Evolutionary conservation across 768 basidiomycete species (phyloP), one percentile per base, ranked within the genome.

Genomic region (Amanita muscaria): DNA sequence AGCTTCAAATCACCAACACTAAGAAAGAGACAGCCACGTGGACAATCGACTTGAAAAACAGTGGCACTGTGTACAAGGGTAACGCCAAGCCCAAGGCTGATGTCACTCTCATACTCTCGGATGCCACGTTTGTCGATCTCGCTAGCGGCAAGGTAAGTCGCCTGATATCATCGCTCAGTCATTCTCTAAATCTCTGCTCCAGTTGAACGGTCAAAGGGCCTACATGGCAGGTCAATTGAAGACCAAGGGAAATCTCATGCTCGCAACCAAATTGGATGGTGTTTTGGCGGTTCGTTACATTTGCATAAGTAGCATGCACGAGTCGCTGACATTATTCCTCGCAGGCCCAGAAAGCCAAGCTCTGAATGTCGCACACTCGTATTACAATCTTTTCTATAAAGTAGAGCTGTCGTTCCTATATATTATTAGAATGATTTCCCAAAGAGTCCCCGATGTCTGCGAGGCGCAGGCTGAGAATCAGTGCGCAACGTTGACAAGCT

Each of bases 181-280:
- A 5, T 5, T 32, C 2, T 11, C 22, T 24, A 14, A 37, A 23
- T 23, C 19, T 27, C 19, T 16, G 25, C 4, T 18, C 39, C 22
- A 89, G 83, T 68, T 85, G 35, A 89, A 87, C 54, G 91, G 88
- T 15, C 92, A 96, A 65, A 92, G 91, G 59, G 91, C 91, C 16
- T 96, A 92, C 69, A 89, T 97, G 87, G 88, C 86, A 5, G 92
- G 92, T 22, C 87, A 88, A 58, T 76, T 96, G 40, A 94, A 93
- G 76, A 84, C 87, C 12, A 84, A 76, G 60, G 90, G 89, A 44
- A 92, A 91, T 65, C 80, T 92, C 64, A 91, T 93, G 88, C 76
- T 93, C 49, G 89, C 87, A 1, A 93, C 89, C 19, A 97, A 94
- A 63, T 84, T 96, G 27, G 83, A 85, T 52, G 70, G 67, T 8